phyloP scores from a whole-genome alignment of 2,329 filamentous ascomycete species.

The Chlorencoelia australis region DNA sequence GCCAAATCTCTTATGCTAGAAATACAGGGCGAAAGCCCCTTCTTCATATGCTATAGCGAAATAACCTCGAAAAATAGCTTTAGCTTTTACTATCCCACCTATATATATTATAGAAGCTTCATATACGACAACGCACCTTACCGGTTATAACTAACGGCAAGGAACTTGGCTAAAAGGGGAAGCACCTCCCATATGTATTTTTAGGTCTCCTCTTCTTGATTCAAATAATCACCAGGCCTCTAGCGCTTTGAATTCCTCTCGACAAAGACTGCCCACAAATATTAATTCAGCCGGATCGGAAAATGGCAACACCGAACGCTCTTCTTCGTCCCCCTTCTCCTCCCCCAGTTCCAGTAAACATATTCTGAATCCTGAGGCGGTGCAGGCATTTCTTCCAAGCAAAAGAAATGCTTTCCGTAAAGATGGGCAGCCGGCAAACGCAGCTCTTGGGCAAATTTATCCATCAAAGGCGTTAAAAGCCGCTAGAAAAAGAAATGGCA shows the following conservation, averaged over 20 bases:
- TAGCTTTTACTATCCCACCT: no score
- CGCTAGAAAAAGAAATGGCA: constrained; percentile 9
- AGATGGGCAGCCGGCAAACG: constrained; percentile 11
- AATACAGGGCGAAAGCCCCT: no score
- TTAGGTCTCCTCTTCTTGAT: constrained; percentile 9
- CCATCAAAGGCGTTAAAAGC: constrained; percentile 16
- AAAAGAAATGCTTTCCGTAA: constrained; percentile 7
- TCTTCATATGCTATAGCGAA: no score
- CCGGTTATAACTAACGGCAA: no score
- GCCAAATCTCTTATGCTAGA: no score
- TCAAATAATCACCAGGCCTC: constrained; percentile 10
- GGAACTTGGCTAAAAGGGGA: no score
- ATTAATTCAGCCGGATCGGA: constrained; percentile 3
- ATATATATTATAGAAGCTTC: no score
- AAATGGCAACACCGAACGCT: constrained; percentile 2
- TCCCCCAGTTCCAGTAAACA: constrained; percentile 1
- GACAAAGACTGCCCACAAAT: constrained; percentile 1
- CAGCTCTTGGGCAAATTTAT: constrained; percentile 14
- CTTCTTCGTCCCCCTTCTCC: constrained; percentile 1
- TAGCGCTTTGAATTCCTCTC: constrained; percentile 3
- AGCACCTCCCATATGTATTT: constrained; percentile 9
- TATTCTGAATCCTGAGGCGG: constrained; percentile 1
- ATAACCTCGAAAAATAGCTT: no score
- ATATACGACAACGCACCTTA: no score
- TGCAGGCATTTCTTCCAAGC: constrained; percentile 8